Conservation (phyloP, 2,329 filamentous ascomycete species). For the Neonectria faginata region DNA sequence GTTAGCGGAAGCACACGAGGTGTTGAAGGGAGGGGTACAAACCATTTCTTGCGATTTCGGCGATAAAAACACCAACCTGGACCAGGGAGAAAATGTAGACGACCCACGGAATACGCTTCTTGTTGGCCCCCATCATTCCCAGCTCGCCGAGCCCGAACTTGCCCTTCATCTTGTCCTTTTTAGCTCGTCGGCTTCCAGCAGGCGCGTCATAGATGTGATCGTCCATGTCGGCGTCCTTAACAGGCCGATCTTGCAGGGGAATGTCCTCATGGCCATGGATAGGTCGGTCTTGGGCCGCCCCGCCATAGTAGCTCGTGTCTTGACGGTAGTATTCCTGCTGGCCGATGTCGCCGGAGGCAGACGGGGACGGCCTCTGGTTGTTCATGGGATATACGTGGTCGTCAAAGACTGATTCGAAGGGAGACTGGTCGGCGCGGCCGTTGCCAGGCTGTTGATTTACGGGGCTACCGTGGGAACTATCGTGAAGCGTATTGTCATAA, state of each 20-base stretch:
- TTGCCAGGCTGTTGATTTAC: slow-evolving; percentile 43
- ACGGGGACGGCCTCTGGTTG: slow-evolving; percentile 53
- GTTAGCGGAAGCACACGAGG: slow-evolving; percentile 27
- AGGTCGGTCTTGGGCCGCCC: slow-evolving; percentile 54
- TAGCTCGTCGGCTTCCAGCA: slow-evolving; percentile 43
- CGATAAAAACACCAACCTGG: slow-evolving; percentile 89
- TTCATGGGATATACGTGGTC: slow-evolving; percentile 73
- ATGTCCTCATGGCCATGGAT: slow-evolving; percentile 64
- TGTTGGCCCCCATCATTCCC: slow-evolving; percentile 68
- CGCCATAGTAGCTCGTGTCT: slow-evolving; percentile 68
- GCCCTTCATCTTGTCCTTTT: slow-evolving; percentile 53
- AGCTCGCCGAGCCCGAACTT: slow-evolving; percentile 68
- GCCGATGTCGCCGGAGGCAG: slow-evolving; percentile 54
- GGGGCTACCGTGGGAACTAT: slow-evolving; percentile 28
- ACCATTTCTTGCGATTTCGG: slow-evolving; percentile 87
- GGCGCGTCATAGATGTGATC: slow-evolving; percentile 74
- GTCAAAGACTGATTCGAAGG: slow-evolving; percentile 76
- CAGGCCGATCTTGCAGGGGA: slow-evolving; percentile 64
- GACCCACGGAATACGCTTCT: slow-evolving; percentile 77
- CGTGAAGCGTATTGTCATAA: slow-evolving; percentile 25
- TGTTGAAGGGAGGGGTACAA: slow-evolving; percentile 48
- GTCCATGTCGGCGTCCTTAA: slow-evolving; percentile 58
- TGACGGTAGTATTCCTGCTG: slow-evolving; percentile 56
- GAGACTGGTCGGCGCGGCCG: slow-evolving; percentile 58
- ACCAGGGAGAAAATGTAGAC: slow-evolving; percentile 82